phyloP scores from a whole-genome alignment of 805 yeast genomes.

The Cyberlindnera lachancei region DNA sequence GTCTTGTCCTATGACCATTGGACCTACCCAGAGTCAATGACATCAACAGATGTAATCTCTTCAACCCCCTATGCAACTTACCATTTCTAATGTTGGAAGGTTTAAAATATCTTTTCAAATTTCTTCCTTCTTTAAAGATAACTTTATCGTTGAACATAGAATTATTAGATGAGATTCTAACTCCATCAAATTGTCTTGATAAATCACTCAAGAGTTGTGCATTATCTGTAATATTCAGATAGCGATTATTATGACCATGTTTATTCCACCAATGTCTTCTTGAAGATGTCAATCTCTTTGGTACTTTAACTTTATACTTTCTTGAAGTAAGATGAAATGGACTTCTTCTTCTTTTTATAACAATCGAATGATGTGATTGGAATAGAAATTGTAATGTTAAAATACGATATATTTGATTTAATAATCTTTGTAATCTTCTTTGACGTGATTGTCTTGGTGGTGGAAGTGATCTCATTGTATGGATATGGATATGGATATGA shows the following conservation, averaged over 20 bases:
- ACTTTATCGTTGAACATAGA: too few species aligned
- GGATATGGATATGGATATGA: background rate
- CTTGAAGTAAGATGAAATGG: constrained; percentile 19
- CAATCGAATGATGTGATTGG: constrained; percentile 4
- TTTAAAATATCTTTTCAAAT: background rate
- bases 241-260: background rate
- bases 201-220: constrained; percentile 13
- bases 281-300: constrained; percentile 1
- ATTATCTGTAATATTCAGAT: constrained; percentile 8
- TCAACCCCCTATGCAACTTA: background rate
- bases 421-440: constrained; percentile 11
- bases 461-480: constrained; percentile 21
- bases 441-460: constrained; percentile 20
- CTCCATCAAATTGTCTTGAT: constrained; percentile 5
- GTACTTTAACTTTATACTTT: constrained; percentile 18
- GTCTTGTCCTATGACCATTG: background rate
- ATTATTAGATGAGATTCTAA: background rate
- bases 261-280: constrained; percentile 1
- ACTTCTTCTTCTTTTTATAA: constrained; percentile 14
- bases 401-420: constrained; percentile 10
- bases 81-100: background rate
- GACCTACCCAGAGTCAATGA: background rate
- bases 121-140: background rate
- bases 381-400: constrained; percentile 15
- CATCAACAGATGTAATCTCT: background rate